These are phyloP conservation scores for Beauveria brongniartii DNA, from an alignment of 2,329 filamentous ascomycete genomes.

Conservation along the genomic window DNA sequence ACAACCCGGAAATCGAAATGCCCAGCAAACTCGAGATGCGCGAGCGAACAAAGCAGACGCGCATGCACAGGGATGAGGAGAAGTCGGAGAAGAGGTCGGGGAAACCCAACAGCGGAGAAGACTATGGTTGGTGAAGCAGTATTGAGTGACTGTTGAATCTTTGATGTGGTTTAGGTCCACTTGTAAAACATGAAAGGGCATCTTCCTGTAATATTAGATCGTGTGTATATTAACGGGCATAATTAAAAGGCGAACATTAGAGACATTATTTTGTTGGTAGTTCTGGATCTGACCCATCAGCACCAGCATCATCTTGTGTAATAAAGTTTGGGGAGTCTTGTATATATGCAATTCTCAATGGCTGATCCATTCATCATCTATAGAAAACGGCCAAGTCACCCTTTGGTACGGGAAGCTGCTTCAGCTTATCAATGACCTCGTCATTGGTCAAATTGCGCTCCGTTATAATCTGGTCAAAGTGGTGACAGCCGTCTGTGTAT, in stretches of 20 bases:
- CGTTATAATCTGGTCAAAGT: constrained; percentile 75
- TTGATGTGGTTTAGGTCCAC: neutral
- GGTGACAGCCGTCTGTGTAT: constrained; percentile 67
- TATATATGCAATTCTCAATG: neutral
- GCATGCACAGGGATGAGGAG: neutral
- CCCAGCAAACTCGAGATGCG: constrained; percentile 28
- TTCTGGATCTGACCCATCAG: neutral
- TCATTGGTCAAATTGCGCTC: constrained; percentile 63
- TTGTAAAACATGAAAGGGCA: constrained; percentile 1
- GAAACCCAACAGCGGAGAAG: neutral
- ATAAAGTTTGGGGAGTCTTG: neutral
- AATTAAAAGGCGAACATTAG: neutral
- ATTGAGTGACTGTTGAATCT: neutral
- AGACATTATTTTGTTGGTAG: neutral
- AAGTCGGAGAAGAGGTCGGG: neutral
- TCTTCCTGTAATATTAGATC: constrained; percentile 6
- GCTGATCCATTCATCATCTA: constrained; percentile 25
- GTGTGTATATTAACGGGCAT: constrained; percentile 9
- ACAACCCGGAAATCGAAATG: constrained; percentile 34
- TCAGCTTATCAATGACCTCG: constrained; percentile 62
- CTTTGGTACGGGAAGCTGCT: constrained; percentile 43
- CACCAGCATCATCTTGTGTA: neutral
- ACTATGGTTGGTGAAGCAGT: neutral
- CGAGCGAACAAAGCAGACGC: constrained; percentile 14
- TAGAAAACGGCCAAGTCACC: constrained; percentile 49